Evolutionary conservation across 2,329 filamentous ascomycete species (phyloP), one percentile per base, ranked within the genome.

Genomic region (Beauveria rudraprayagi): DNA sequence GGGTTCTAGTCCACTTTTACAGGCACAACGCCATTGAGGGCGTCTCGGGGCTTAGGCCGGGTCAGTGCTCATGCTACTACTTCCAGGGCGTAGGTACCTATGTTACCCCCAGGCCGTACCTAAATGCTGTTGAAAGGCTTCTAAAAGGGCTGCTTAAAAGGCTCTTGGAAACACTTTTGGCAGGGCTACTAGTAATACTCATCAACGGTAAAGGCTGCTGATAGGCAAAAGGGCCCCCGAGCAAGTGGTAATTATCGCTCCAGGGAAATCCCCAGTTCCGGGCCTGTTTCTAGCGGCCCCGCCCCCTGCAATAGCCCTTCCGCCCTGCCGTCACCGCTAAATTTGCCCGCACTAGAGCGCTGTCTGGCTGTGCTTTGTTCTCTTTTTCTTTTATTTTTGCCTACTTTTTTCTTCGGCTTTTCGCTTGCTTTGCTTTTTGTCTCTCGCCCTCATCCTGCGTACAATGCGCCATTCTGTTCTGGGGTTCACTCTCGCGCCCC

Each of bases 401-500:
- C 4, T 37, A 37, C 5, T 56, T 24, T 34, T 54, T 37, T 19
- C 7, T 34, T 8, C 28, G 37, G 37, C 37, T 37, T 37, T 37
- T 16, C 34, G 34, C 34, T 37, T 52, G 50, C 50, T 52, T 52
- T 52, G 14, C 48, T 51, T 51, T 34, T 34, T 44, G 44, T 40
- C 54, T 48, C 55, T 34, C 11, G 34, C 44, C 46, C 55, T 41
- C 55, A 41, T 57, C 55, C 55, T 30, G 5, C 41, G 9, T 8
- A 43, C 41, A 52, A 51, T 50, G 37, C 37, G n/a, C 47, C 56
- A 60, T 46, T 40, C 28, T 60, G 47, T 44, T 37, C 56, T 26
- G 56, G 48, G 48, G 40, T 53, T 60, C 47, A 53, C 56, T 53
- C 26, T 46, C 26, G 52, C 26, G n/a, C 56, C 56, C 56, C 48